Conservation (phyloP, 306 rosid genomes). For the Glycyrrhiza uralensis region DNA sequence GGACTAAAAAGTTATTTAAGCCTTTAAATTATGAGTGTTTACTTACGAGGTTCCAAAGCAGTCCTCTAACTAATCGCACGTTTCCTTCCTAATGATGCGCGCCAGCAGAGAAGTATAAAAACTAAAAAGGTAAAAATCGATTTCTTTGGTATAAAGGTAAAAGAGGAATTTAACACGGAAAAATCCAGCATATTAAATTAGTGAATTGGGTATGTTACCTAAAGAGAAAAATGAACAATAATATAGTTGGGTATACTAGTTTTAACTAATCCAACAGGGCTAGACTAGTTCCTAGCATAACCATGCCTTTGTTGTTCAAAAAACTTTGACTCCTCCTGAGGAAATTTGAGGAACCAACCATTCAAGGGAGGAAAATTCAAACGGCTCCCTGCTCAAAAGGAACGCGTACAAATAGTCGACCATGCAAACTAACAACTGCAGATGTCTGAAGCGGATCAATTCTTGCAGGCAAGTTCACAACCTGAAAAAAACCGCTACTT, state of each 20-base stretch:
- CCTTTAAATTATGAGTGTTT: too few species aligned
- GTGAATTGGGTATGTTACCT: conserved; percentile 9
- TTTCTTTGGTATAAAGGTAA: not conserved
- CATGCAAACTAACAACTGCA: conserved; percentile 78
- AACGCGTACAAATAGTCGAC: conserved; percentile 69
- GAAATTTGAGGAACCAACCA: conserved; percentile 10
- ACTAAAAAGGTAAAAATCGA: not conserved
- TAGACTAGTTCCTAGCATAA: conserved; percentile 22
- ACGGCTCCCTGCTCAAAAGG: conserved; percentile 65
- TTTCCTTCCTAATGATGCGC: not conserved
- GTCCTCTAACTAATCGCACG: not conserved
- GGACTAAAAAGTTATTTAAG: too few species aligned
- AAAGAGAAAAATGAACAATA: not conserved
- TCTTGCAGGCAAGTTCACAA: conserved; percentile 70
- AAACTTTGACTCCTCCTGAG: not conserved
- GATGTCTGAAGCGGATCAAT: conserved; percentile 80
- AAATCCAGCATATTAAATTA: conserved; percentile 9
- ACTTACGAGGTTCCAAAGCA: not conserved
- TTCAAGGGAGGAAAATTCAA: conserved; percentile 26
- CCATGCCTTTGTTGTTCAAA: conserved; percentile 24
- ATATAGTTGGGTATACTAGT: not conserved
- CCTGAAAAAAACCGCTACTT: conserved; percentile 44
- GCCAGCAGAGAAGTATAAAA: not conserved
- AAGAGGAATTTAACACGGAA: conserved; percentile 5
- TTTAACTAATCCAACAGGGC: conserved; percentile 25